Conservation (phyloP, 139 green algal genomes). For the Picochlorum sp. region DNA sequence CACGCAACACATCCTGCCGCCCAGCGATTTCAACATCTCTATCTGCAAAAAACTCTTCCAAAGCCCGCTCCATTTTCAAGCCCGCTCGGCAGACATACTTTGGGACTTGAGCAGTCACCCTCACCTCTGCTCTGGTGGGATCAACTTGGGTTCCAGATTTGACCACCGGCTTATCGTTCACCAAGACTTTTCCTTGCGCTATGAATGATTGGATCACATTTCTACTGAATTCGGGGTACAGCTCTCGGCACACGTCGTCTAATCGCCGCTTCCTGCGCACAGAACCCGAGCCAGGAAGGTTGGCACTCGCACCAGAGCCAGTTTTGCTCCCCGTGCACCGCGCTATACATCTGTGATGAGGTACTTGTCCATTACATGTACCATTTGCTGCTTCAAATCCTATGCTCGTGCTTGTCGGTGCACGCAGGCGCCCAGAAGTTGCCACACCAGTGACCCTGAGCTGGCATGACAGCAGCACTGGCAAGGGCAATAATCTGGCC, state of each 20-base stretch:
- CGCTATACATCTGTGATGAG: too few relatives aligned
- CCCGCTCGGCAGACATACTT: conserved; percentile 83
- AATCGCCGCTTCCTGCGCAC: conserved; percentile 44
- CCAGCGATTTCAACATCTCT: neutral
- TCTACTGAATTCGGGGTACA: conserved; percentile 60
- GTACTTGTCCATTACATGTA: too few relatives aligned
- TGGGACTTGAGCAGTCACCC: conserved; percentile 58
- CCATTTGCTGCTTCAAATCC: too few relatives aligned
- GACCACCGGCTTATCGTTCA: conserved; percentile 50
- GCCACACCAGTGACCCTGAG: too few relatives aligned
- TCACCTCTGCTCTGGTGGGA: conserved; percentile 32
- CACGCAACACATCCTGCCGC: conserved; percentile 10
- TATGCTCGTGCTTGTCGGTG: too few relatives aligned
- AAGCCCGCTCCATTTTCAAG: conserved; percentile 86
- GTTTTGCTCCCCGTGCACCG: neutral
- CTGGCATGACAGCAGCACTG: too few relatives aligned
- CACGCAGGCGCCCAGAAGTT: too few relatives aligned
- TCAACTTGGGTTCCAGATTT: conserved; percentile 69
- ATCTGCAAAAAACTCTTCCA: conserved; percentile 56
- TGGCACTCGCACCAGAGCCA: neutral
- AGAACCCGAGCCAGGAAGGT: neutral
- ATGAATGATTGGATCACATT: conserved; percentile 90
- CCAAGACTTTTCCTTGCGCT: conserved; percentile 73
- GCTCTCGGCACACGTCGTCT: conserved; percentile 75
- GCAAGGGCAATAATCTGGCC: too few relatives aligned